Evolutionary conservation across 2,329 filamentous ascomycete species (phyloP), one percentile per base, ranked within the genome.

Genomic region (Diaporthe sp.): DNA sequence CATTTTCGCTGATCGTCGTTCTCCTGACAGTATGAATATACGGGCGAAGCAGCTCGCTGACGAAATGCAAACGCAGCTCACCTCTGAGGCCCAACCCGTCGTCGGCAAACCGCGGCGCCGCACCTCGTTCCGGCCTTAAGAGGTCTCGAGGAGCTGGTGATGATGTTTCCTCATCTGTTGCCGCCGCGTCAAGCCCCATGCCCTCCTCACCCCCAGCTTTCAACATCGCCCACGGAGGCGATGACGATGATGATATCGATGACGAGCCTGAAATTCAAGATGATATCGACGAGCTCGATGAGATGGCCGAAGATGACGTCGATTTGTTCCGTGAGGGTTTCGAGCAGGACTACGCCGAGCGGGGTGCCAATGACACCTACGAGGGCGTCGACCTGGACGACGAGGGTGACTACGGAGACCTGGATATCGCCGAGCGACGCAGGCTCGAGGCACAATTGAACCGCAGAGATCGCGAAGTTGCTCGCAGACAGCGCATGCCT

Each of bases 81-180:
- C 95, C 96, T 82, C 89, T 97, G 75, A 92, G 93, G 83, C 89
- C 92, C 79, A 95, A 92, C 85, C 93, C 94, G 88, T 92, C 93
- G 75, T 96, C 95, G 77, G 95, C 92, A 79, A 98, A 97, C 84
- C 92, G 94, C 78, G 94, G 94, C 70, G 82, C 89, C 35, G 87
- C 85, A 56, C 82, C 86, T 63, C 84, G 86, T 71, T 82, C 84
- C 59, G 88, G 82, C 80, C 88, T 89, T 78, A 91, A 92, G 81
- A 88, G 90, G 65, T 86, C 88, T 47, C 88, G 89, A 73, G 85
- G 84, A 22, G 85, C 83, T 70, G 88, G 84, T 61, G 88, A 87
- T 75, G 88, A 91, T 83, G 85, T 82, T 39, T 83, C 84, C 4
- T 90, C 89, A 37, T 87, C 90, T 19, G 84, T 86, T 39, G 86